Base-by-base conservation (phyloP, 768 basidiomycete species). In the Clavaria fumosa region DNA sequence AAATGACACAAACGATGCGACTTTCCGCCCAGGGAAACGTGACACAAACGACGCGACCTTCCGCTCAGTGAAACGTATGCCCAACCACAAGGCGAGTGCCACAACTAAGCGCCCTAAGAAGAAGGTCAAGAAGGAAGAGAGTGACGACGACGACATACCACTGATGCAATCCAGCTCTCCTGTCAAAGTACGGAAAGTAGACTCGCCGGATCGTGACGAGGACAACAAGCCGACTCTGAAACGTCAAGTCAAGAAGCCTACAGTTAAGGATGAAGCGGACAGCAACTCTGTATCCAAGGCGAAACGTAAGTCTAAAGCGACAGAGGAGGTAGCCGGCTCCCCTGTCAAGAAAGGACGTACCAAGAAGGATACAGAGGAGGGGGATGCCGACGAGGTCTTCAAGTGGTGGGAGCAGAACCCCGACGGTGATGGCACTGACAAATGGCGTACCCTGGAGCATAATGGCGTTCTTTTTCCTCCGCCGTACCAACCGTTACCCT, bases 381-480 rank as follows among this genome's bases (percentile, higher is more conserved):
- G 74, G 49, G 83, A 88, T 27, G 68, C 74, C 38, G 79, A 78
- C 39, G 75, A 72, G 40, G 67, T 76, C 34, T 88, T 73, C 56
- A 70, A 72, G 44, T 91, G 86, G 85, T 95, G 90, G 93, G 82
- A 89, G 42, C 61, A 70, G 1, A 31, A 34, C 47, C 66, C 64
- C 21, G 71, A 81, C 41, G 75, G 72, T 37, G 85, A 89, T 50
- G 83, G 74, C 7, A 66, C 74, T 26, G 63, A 74, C 40, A 95
- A 96, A 57, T 99, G 95, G 95, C 71, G 72, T 43, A 95, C 88
- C n/a, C 69, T 99, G 36, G 80, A 88, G 51, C 95, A 99, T 59
- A 75, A 71, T 46, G 95, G 91, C 35, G 90, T 99, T 26, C 69
- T 90, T 45, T 99, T 99, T 60, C 95, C 95, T 43, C 88, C 88